Evolutionary conservation across 2,329 filamentous ascomycete species (phyloP).

Genomic region (Cordyceps sp.): DNA sequence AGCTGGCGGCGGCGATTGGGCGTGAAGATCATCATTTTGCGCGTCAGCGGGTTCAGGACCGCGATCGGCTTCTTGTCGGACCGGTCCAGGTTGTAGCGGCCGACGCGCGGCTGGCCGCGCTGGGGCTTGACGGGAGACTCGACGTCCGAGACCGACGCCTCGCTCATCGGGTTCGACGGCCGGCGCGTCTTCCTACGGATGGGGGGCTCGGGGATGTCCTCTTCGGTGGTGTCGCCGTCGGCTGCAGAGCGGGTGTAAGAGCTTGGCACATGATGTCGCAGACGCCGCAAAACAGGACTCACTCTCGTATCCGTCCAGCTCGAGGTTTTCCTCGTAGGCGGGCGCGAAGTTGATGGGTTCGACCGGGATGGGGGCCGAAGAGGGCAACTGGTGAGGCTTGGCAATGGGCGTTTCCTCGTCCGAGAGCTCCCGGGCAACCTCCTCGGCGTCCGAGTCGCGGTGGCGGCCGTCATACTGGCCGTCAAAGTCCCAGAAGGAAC

Average conservation of each 20-base stretch:
- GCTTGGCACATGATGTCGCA: constrained; percentile 4
- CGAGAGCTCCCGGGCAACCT: constrained; percentile 17
- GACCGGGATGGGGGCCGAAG: constrained; percentile 4
- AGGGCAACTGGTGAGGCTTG: too few species aligned
- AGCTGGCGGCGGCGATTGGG: constrained; percentile 30
- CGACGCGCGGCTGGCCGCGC: constrained; percentile 35
- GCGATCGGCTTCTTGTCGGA: constrained; percentile 40
- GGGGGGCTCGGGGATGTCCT: constrained; percentile 35
- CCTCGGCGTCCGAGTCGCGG: constrained; percentile 25
- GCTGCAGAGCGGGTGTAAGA: constrained; percentile 26
- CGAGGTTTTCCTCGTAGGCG: constrained; percentile 17
- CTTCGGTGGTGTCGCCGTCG: constrained; percentile 46
- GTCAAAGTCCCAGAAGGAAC: constrained; percentile 47
- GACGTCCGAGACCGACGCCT: constrained; percentile 32
- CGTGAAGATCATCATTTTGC: constrained; percentile 49
- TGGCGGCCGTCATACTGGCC: constrained; percentile 25
- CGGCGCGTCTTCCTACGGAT: constrained; percentile 30
- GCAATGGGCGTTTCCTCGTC: constrained; percentile 25
- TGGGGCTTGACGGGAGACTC: constrained; percentile 27
- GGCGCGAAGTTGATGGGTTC: constrained; percentile 10
- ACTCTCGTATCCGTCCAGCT: constrained; percentile 43
- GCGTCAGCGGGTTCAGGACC: constrained; percentile 37
- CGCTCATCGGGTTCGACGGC: constrained; percentile 17
- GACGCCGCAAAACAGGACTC: constrained; percentile 18
- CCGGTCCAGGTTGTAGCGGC: constrained; percentile 36